These are phyloP conservation scores for Hypoxylon sp. DNA, from an alignment of 2,329 filamentous ascomycete species.

Conservation along the genomic window DNA sequence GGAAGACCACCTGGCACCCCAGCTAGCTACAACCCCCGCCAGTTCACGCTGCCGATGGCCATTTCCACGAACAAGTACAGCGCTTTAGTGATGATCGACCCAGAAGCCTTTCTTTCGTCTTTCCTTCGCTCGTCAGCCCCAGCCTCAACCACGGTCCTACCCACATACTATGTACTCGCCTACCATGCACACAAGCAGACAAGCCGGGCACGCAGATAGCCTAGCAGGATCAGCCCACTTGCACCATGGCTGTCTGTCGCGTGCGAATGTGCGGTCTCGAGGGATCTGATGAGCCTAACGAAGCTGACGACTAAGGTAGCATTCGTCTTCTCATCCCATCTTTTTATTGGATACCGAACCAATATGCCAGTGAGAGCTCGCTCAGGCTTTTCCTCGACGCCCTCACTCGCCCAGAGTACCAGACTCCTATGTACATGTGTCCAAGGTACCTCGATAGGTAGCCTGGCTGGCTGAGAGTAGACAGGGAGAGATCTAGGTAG, in stretches of 20 bases:
- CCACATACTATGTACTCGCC: too few species aligned
- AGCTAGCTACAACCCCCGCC: too few species aligned
- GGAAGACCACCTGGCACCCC: too few species aligned
- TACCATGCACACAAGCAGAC: not conserved
- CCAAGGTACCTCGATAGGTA: too few species aligned
- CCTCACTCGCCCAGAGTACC: too few species aligned
- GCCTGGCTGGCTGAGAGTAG: too few species aligned
- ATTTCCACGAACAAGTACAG: not conserved
- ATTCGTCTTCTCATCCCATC: not conserved
- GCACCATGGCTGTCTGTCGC: not conserved
- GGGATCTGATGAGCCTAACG: not conserved
- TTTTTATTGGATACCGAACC: constrained; percentile 5
- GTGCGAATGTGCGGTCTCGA: not conserved
- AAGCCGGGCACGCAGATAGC: not conserved
- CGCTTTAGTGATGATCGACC: constrained; percentile 2
- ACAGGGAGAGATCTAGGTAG: too few species aligned
- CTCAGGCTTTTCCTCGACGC: not conserved
- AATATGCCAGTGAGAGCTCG: not conserved
- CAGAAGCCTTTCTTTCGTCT: too few species aligned
- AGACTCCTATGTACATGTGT: too few species aligned
- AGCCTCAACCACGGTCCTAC: constrained; percentile 4
- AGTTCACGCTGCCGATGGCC: too few species aligned
- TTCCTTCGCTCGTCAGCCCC: constrained; percentile 2
- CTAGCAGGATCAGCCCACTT: constrained; percentile 6
- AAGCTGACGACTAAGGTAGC: not conserved